Evolutionary conservation across 345 rosid genomes (phyloP).

Genomic region (Eucalyptus pauciflora): DNA sequence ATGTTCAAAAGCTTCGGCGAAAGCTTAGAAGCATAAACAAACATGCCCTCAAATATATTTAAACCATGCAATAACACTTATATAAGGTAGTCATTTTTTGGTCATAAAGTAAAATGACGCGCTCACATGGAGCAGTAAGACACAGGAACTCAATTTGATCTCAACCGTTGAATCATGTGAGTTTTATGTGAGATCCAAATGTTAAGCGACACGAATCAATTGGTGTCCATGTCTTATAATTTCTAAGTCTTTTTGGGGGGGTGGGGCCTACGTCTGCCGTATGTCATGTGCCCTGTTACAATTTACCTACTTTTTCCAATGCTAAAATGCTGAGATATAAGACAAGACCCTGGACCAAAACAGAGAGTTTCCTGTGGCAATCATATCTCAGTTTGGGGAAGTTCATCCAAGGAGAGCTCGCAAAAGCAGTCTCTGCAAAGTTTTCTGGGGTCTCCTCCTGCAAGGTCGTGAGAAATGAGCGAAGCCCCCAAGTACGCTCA

Average conservation of each 20-base stretch:
- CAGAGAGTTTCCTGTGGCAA: fast-evolving
- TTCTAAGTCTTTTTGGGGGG: too few relatives aligned
- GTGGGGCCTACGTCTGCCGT: not conserved
- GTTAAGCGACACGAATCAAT: not conserved
- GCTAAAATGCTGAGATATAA: not conserved
- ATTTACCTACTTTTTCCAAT: not conserved
- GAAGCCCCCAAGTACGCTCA: constrained; percentile 34
- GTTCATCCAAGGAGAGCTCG: not conserved
- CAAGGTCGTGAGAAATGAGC: constrained; percentile 2
- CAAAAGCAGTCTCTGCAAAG: not conserved
- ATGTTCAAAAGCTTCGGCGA: fast-evolving
- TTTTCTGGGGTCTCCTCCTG: not conserved
- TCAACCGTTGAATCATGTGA: not conserved
- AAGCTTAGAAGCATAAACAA: not conserved
- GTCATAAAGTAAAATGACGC: not conserved
- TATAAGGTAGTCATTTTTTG: not conserved
- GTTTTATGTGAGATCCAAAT: fast-evolving
- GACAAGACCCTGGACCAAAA: fast-evolving
- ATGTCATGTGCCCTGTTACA: not conserved
- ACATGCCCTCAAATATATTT: not conserved
- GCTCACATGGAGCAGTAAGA: fast-evolving
- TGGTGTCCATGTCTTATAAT: fast-evolving
- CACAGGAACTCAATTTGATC: fast-evolving
- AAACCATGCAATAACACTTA: not conserved
- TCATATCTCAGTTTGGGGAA: fast-evolving